Percentiles rank a stretch among this genome's conserved stretches.
Conservation (phyloP, 78 protist genomes). For the Reticulomyxa filosa region DNA sequence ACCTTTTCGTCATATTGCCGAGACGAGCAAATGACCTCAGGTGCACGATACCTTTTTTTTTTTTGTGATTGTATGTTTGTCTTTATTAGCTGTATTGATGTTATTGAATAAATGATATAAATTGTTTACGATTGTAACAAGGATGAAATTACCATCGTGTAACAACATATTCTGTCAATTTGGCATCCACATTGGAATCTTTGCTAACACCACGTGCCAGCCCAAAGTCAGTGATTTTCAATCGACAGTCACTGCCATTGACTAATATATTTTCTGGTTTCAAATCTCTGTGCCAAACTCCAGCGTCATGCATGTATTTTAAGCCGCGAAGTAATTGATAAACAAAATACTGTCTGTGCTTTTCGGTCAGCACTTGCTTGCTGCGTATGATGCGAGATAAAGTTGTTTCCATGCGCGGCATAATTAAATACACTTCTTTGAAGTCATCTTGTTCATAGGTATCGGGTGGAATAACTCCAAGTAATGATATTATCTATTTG, state of each 20-base stretch:
- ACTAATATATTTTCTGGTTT: no score
- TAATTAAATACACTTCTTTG: conserved; percentile 4
- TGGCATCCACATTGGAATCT: background rate
- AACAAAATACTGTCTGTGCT: conserved; percentile 11
- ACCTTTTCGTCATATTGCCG: conserved; percentile 12
- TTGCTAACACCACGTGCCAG: conserved; percentile 15
- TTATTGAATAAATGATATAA: background rate
- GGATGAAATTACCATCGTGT: conserved; percentile 22
- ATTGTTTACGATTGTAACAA: no score
- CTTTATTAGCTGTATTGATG: background rate
- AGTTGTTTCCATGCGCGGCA: conserved; percentile 13
- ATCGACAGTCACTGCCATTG: no score
- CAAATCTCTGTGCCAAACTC: no score
- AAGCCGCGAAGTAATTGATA: conserved; percentile 19
- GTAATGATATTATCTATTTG: no score
- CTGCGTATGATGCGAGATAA: conserved; percentile 4
- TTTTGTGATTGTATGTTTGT: background rate
- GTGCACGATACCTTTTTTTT: conserved; percentile 7
- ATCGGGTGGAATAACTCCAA: no score
- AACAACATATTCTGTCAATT: conserved; percentile 15
- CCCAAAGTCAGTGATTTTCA: conserved; percentile 17
- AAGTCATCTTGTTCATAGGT: no score
- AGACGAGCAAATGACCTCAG: conserved; percentile 9
- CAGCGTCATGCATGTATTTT: conserved; percentile 12
- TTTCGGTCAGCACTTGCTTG: conserved; percentile 2